Evolutionary conservation across 495 filamentous ascomycete genomes (phyloP).

Genomic region (Podospora bellae-mahoneyi): DNA sequence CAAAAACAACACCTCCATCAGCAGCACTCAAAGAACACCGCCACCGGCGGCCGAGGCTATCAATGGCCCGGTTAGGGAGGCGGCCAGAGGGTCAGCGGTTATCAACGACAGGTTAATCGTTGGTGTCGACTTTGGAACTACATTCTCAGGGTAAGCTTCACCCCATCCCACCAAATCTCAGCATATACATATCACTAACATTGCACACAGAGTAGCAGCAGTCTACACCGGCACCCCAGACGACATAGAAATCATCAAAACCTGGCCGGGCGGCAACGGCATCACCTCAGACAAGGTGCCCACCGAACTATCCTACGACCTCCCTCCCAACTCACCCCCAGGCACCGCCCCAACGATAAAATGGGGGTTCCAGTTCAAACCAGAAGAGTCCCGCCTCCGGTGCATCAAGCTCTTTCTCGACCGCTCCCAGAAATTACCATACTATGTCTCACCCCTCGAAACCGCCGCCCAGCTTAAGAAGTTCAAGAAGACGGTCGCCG

Average conservation of each 20-base stretch:
- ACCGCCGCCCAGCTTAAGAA: constrained; percentile 69
- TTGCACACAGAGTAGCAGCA: constrained; percentile 57
- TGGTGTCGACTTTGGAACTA: constrained; percentile 68
- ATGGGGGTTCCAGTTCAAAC: constrained; percentile 78
- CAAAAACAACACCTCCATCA: constrained; percentile 21
- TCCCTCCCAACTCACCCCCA: constrained; percentile 35
- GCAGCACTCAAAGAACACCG: constrained; percentile 36
- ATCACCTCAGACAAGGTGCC: constrained; percentile 69
- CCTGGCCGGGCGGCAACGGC: constrained; percentile 72
- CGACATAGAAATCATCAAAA: constrained; percentile 77
- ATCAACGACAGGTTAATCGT: constrained; percentile 58
- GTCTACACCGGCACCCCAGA: constrained; percentile 73
- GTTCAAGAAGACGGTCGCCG: constrained; percentile 57
- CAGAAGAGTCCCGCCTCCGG: constrained; percentile 67
- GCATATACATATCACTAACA: constrained; percentile 1
- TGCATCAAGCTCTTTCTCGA: constrained; percentile 81
- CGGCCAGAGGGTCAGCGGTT: constrained; percentile 43
- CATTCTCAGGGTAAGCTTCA: constrained; percentile 58
- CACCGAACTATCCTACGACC: constrained; percentile 57
- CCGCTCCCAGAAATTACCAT: constrained; percentile 70
- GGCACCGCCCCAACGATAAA: constrained; percentile 45
- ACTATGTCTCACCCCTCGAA: constrained; percentile 71
- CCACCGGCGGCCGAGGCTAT: constrained; percentile 52
- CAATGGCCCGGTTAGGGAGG: constrained; percentile 52
- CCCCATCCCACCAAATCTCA: not conserved